Base-by-base conservation (phyloP, 192 early-diverging fungal species). In the Haplosporangium gracile region DNA sequence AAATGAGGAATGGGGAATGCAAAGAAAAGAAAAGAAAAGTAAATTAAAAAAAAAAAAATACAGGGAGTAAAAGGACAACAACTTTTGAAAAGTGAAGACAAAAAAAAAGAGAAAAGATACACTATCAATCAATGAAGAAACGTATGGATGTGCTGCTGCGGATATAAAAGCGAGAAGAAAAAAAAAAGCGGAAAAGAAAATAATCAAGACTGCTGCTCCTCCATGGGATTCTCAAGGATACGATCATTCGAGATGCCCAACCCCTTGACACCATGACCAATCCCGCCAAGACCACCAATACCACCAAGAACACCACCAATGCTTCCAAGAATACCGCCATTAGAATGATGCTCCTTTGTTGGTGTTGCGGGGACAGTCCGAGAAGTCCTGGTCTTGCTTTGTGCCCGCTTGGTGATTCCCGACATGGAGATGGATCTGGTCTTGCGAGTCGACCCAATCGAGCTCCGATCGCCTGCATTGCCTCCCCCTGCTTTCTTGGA, bases 371-470 rank as follows among this genome's bases (percentile, higher is more conserved):
- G 77, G 32, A 79, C 75, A 69, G 79, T 83, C 2, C 83, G 74
- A 16, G 86, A 79, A 4, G 78, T 43, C 29, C 80, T 29, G 18
- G 82, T 74, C 60, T 82, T 83, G 68, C 81, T 80, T 20, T 74
- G 81, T 2, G 74, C 55, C 6, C 78, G 77, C 57, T 88, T 86
- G 45, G 34, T 81, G 51, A 86, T 78, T 1, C 79, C 84, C 1
- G 84, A 86, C 84, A 82, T 83, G 26, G 87, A 83, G n/a, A 79
- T 78, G 8, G 81, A 80, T 26, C 82, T 63, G 0, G 77, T 72
- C 71, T 80, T 88, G 65, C 87, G 78, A 45, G 80, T 77, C 6
- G 87, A 74, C 4, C 82, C 81, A 43, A 83, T 47, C 20, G 63
- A 77, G 2, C 43, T 68, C 26, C 87, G 78, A 7, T 88, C 72